phyloP scores from a whole-genome alignment of 2,329 filamentous ascomycete species.

The Zasmidium citrigriseum region DNA sequence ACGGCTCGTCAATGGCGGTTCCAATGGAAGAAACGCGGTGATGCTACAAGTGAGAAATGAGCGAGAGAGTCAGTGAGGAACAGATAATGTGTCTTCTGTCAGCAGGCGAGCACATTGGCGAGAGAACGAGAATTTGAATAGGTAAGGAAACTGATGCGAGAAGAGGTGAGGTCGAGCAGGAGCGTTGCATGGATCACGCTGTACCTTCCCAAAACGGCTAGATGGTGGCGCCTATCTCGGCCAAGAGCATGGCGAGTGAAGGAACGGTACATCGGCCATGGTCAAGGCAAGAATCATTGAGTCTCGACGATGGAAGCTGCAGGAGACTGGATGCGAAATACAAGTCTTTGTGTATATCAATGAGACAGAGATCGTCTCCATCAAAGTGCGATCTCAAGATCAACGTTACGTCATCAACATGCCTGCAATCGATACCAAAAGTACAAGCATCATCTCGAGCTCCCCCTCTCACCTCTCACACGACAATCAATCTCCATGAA shows the following conservation, averaged over 20 bases:
- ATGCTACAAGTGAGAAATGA: background rate
- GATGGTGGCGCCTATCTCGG: background rate
- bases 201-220: background rate
- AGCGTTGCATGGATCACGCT: background rate
- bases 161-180: no score
- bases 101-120: no score
- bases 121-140: no score
- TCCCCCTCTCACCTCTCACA: background rate
- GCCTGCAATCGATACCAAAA: background rate
- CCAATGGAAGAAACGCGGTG: no score
- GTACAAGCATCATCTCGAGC: background rate
- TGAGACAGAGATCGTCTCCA: background rate
- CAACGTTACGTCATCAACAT: conserved; percentile 1
- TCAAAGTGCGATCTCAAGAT: background rate
- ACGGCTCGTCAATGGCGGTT: no score
- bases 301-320: no score
- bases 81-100: background rate
- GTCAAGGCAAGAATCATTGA: no score
- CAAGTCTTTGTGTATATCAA: no score
- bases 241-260: background rate
- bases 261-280: no score
- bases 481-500: conserved; percentile 1
- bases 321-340: no score
- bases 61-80: background rate
- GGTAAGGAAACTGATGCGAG: no score